Evolutionary conservation across 192 early-diverging fungal species (phyloP), one percentile per base, ranked within the genome.

Genomic region (Dissophora globulifera): DNA sequence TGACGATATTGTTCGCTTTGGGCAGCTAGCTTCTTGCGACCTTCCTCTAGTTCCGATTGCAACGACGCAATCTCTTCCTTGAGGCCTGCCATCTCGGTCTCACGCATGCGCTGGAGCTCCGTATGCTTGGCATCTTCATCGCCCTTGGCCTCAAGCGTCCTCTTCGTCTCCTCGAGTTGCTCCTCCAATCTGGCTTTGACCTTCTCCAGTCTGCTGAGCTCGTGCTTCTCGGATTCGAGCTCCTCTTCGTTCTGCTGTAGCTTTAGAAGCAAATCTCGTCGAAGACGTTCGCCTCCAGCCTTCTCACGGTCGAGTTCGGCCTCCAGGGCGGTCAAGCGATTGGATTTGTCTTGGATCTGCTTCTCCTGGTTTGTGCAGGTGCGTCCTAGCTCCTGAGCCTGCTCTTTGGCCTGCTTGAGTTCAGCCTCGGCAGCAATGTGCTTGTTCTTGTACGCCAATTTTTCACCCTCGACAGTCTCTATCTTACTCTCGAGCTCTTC

Each of bases 101-200:
- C 89, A 20, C 87, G 87, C 70, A 86, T 67, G 19, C 84, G 78
- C 13, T 84, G 82, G 27, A 88, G 71, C 67, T 90, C 86, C 0
- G 74, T 72, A 54, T 87, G 82, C 43, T 83, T 83, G 33, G 87
- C 83, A 62, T 86, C 82, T 46, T 87, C 83, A 38, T 88, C 89
- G 47, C 80, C 83, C 71, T 85, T 86, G 53, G 85, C 86, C 58
- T 86, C 86, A n/a, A 87, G 72, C 8, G 82, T 51, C 27, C 60
- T 66, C 15, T 80, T 86, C 12, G 84, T 54, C 64, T 83, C 83
- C 35, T 82, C 87, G 23, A 88, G 69, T 31, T 88, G 87, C 27
- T 56, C 51, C 61, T 79, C 79, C 40, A 88, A 50, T 20, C 69
- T 29, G 4, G 48, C 65, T 12, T 81, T 84, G 29, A 76, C 33